Evolutionary conservation across 257 asterid species (phyloP).

Genomic region (Prunella vulgaris): DNA sequence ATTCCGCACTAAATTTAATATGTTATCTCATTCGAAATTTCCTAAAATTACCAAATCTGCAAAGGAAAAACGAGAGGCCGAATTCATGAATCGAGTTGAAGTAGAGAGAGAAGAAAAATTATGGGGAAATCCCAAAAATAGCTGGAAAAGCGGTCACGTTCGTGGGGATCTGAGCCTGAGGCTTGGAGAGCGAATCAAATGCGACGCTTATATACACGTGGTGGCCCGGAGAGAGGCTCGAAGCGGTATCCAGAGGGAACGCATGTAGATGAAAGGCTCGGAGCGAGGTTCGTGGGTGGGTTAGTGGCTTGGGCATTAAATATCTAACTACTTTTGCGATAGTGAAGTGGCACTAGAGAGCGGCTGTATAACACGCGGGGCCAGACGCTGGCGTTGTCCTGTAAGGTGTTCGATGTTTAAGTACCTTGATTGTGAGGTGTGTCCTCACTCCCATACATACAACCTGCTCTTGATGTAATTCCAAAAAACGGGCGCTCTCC

Average conservation of each 20-base stretch:
- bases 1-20: background rate
- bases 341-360: conserved; percentile 23
- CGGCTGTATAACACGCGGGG: conserved; percentile 3
- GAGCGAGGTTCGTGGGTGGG: conserved; percentile 19
- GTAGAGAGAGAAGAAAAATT: conserved; percentile 20
- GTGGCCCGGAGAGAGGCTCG: conserved; percentile 39
- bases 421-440: background rate
- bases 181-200: conserved; percentile 25
- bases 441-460: background rate
- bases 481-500: too few species aligned
- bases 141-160: conserved; percentile 42
- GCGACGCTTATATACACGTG: background rate
- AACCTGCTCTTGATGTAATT: too few species aligned
- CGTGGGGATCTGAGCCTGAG: conserved; percentile 46
- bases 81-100: background rate
- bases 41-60: background rate
- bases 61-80: background rate
- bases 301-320: conserved; percentile 11
- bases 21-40: background rate
- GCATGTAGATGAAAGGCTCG: background rate
- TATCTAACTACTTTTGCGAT: conserved; percentile 23
- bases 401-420: conserved; percentile 14
- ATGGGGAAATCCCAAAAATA: conserved; percentile 35
- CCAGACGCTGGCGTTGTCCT: background rate
- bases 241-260: conserved; percentile 6